Base-by-base conservation (phyloP, 2,329 filamentous ascomycete genomes). In the Trichoderma sp. region DNA sequence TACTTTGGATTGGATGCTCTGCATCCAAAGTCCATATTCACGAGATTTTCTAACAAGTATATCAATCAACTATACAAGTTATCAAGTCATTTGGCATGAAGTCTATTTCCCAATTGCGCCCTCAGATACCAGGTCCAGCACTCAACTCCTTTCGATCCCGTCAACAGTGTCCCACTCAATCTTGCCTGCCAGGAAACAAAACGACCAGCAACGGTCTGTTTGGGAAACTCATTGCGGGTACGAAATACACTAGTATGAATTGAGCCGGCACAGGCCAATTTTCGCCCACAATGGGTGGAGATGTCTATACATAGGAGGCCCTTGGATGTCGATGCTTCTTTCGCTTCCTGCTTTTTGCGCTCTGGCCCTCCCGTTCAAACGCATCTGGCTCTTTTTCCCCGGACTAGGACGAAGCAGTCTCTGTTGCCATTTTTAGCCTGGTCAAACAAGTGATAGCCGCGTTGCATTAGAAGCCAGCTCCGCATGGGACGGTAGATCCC, bases 211-310 rank as follows among this genome's bases (percentile, higher is more conserved):
- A 8, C 16, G 53, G 63, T 37, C 47, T 21, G 21, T 58, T 66
- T 43, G 53, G 55, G 63, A 57, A 66, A 37, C 63, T 37, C 37
- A 14, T n/a, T 33, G 37, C 33, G n/a, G 62, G 27, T 27, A 27
- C 27, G 27, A 27, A 27, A 43, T 27, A 65, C 24, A 37, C 52
- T 49, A 49, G 47, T 24, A 55, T 55, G 52, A 55, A 31, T 40
- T 59, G 56, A 59, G 56, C 33, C 14, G 56, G 43, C 56, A 67
- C 43, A 60, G 64, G 29, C 5, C 33, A 37, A 43, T 19, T 5
- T 49, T 57, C 40, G 53, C 29, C 63, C 53, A 66, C 63, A 57
- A 27, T n/a, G 16, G 57, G 63, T 58, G 53, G 53, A 35, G 64
- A 37, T 37, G 31, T n/a, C 13, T 8, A n/a, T n/a, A n/a, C n/a